phyloP scores from a whole-genome alignment of 2,329 filamentous ascomycete species.

The Laburnicola sp. region DNA sequence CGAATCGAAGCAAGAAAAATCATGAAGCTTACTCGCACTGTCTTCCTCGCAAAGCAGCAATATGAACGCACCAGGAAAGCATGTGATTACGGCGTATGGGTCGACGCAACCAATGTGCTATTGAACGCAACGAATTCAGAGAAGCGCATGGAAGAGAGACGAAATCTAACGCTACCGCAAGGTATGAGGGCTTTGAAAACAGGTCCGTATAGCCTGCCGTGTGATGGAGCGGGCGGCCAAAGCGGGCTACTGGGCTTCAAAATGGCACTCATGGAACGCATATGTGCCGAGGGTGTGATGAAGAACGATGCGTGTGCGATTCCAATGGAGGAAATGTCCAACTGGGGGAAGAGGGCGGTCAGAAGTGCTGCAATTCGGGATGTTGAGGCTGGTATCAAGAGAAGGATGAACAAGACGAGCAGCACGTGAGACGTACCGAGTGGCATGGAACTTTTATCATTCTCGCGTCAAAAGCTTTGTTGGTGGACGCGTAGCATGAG shows the following conservation, averaged over 20 bases:
- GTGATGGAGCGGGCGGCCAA: slow-evolving; percentile 5
- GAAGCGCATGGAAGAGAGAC: slow-evolving; percentile 17
- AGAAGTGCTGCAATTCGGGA: slow-evolving; percentile 9
- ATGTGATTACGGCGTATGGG: slow-evolving; percentile 10
- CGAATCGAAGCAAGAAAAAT: slow-evolving; percentile 14
- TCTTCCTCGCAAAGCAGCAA: not conserved
- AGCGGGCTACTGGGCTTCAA: slow-evolving; percentile 14
- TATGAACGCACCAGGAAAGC: not conserved
- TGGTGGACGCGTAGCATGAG: too few relatives aligned
- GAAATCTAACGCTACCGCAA: slow-evolving; percentile 20
- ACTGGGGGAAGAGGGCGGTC: slow-evolving; percentile 13
- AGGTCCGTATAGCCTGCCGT: not conserved
- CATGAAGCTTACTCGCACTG: slow-evolving; percentile 1
- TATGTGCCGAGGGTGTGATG: slow-evolving; percentile 15
- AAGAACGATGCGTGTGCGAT: slow-evolving; percentile 7
- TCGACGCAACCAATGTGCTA: not conserved
- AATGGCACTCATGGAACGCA: slow-evolving; percentile 28
- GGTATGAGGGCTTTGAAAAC: slow-evolving; percentile 20
- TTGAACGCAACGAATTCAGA: slow-evolving; percentile 17
- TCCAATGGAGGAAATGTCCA: slow-evolving; percentile 7
- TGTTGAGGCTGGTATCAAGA: not conserved
- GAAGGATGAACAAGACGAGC: not conserved
- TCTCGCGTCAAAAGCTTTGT: too few relatives aligned
- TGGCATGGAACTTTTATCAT: too few relatives aligned
- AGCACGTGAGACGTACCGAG: too few relatives aligned